phyloP scores from a whole-genome alignment of 768 basidiomycete genomes.

The Pisolithus sp. region DNA sequence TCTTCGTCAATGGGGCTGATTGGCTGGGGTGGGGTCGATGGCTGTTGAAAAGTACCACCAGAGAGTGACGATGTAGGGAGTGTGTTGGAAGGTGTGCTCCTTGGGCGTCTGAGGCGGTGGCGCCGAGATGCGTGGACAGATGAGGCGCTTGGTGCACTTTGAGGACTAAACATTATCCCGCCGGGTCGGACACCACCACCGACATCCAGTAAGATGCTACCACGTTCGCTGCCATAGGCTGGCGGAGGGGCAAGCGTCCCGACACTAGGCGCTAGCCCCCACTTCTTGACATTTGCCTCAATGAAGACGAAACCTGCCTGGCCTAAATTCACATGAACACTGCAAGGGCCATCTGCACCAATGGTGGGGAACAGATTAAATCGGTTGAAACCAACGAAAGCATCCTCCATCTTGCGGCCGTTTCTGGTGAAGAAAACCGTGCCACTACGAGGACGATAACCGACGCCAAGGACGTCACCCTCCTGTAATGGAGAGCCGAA shows the following conservation, averaged over 20 bases:
- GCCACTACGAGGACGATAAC: constrained; percentile 92
- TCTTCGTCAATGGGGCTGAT: constrained; percentile 75
- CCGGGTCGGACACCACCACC: constrained; percentile 40
- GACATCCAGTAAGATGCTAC: constrained; percentile 91
- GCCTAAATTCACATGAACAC: constrained; percentile 94
- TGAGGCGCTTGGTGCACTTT: constrained; percentile 40
- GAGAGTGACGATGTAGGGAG: constrained; percentile 62
- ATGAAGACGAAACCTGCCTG: constrained; percentile 99
- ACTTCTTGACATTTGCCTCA: constrained; percentile 99
- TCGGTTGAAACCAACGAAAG: constrained; percentile 80
- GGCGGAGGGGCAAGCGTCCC: constrained; percentile 97
- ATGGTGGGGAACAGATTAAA: constrained; percentile 97
- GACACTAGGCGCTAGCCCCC: constrained; percentile 96
- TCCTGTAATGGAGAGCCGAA: constrained; percentile 85
- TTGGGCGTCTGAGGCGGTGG: constrained; percentile 55
- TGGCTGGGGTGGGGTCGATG: constrained; percentile 52
- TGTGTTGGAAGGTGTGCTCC: constrained; percentile 30
- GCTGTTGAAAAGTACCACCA: constrained; percentile 46
- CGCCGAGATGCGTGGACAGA: constrained; percentile 41
- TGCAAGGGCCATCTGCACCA: constrained; percentile 93
- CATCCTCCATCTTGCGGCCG: constrained; percentile 94
- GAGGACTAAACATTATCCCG: constrained; percentile 36
- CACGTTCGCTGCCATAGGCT: constrained; percentile 94
- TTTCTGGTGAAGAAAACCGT: constrained; percentile 99
- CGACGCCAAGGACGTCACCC: constrained; percentile 93